These are phyloP conservation scores for Boletus sp. DNA, from an alignment of 768 basidiomycete species.

Conservation along the genomic window DNA sequence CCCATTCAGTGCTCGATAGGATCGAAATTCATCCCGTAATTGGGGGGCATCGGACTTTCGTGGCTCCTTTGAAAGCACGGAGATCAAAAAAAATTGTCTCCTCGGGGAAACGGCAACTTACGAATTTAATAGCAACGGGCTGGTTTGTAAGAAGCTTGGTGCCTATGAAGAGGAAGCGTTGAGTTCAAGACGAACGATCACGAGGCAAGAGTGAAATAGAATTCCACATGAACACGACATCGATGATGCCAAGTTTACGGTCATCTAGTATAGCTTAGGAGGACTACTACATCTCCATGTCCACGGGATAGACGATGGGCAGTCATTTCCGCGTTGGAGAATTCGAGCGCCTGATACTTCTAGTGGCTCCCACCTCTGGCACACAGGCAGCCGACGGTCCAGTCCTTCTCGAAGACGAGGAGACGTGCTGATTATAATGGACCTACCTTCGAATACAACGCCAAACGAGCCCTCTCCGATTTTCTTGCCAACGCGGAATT, in stretches of 20 bases:
- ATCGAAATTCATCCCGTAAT: conserved; percentile 94
- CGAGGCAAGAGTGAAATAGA: background rate
- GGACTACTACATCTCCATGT: conserved; percentile 5
- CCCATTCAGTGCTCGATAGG: conserved; percentile 91
- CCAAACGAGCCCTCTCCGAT: conserved; percentile 99
- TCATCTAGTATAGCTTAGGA: conserved; percentile 4
- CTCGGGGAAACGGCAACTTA: conserved; percentile 40
- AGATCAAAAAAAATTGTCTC: conserved; percentile 14
- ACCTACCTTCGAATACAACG: conserved; percentile 91
- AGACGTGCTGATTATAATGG: background rate
- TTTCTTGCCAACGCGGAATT: conserved; percentile 94
- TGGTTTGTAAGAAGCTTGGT: conserved; percentile 80
- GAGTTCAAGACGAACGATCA: conserved; percentile 8
- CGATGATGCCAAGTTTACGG: background rate
- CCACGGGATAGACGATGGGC: conserved; percentile 3
- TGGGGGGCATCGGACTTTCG: conserved; percentile 98
- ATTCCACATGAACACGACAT: conserved; percentile 8
- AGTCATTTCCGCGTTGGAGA: conserved; percentile 1
- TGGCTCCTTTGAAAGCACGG: conserved; percentile 61
- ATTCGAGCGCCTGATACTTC: conserved; percentile 13
- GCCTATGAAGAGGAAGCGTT: conserved; percentile 46
- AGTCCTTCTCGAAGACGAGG: background rate
- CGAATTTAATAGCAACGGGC: conserved; percentile 97
- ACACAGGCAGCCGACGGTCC: background rate
- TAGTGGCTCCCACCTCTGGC: conserved; percentile 2